Base-by-base conservation (phyloP, 2,329 filamentous ascomycete species). In the Talaromyces piceae region DNA sequence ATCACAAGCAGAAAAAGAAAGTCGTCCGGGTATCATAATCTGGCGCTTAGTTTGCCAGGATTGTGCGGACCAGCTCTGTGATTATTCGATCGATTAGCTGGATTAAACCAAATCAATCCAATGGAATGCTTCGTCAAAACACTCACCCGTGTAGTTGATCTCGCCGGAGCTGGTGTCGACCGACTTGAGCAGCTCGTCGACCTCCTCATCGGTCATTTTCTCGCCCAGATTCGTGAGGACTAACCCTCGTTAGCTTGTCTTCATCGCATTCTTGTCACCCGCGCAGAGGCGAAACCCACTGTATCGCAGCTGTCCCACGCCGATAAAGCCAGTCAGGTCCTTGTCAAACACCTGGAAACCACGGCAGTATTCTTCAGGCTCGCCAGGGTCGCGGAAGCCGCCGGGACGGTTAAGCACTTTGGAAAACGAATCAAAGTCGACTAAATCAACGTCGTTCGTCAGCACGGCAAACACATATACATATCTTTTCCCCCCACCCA, bases 321-420 rank as follows among this genome's bases (percentile, higher is more conserved):
- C 93, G 68, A 98, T 97, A 73, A 91, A 96, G 48, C 93, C 93
- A 54, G 90, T 95, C 83, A 95, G 87, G 70, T 98, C 93, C 76
- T 98, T 98, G 75, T 98, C 93, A 64, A 98, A 98, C 49, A 98
- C 93, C 73, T 98, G 93, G 78, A 98, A 98, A 51, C 93, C 93
- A 56, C 91, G 88, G 73, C 91, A 95, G 76, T 98, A 98, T 72
- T 97, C 91, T 67, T 97, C 91, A 37, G 93, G 91, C 75, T 96
- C 91, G 68, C 93, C 93, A 2, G 93, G 91, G 65, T 97, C 93
- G 69, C 93, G 90, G 86, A 98, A 98, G 63, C 93, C 93, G 68
- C 91, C 91, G 30, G 93, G 93, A 58, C 93, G 87, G 81, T 97
- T 97, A 58, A 98, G 88, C 63, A 97, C 84, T 73, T 93, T 93